Evolutionary conservation across 2,329 filamentous ascomycete genomes (phyloP).

Genomic region (Verticillium dahliae): DNA sequence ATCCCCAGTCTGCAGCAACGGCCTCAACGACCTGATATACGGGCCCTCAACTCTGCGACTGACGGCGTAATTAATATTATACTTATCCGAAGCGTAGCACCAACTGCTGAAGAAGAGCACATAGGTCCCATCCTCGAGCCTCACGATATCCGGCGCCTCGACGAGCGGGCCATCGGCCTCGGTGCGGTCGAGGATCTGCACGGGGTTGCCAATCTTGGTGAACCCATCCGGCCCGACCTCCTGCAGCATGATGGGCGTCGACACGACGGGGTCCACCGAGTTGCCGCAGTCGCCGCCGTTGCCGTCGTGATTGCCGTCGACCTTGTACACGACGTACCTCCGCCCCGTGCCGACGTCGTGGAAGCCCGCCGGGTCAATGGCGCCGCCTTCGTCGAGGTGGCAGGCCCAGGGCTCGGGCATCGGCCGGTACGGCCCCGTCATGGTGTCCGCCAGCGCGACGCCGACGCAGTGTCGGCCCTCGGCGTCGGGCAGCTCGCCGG

Average conservation of each 20-base stretch:
- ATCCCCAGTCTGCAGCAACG: constrained; percentile 28
- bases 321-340: constrained; percentile 58
- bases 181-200: constrained; percentile 38
- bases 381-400: constrained; percentile 44
- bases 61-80: constrained; percentile 56
- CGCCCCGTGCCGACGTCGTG: constrained; percentile 41
- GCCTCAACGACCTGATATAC: constrained; percentile 23
- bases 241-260: constrained; percentile 53
- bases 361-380: constrained; percentile 59
- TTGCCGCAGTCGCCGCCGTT: constrained; percentile 38
- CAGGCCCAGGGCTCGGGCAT: constrained; percentile 43
- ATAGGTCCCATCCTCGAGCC: constrained; percentile 41
- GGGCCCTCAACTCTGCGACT: constrained; percentile 28
- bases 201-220: constrained; percentile 42
- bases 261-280: constrained; percentile 27
- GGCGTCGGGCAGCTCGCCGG: constrained; percentile 34
- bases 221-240: constrained; percentile 42
- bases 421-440: constrained; percentile 47
- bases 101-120: constrained; percentile 57
- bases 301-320: constrained; percentile 54
- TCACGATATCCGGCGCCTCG: constrained; percentile 52
- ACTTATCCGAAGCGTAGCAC: constrained; percentile 46
- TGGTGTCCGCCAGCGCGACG: constrained; percentile 35
- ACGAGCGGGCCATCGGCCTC: constrained; percentile 46
- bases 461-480: constrained; percentile 50